phyloP scores from a whole-genome alignment of 2,329 filamentous ascomycete species.

The Dendryphion nanum region DNA sequence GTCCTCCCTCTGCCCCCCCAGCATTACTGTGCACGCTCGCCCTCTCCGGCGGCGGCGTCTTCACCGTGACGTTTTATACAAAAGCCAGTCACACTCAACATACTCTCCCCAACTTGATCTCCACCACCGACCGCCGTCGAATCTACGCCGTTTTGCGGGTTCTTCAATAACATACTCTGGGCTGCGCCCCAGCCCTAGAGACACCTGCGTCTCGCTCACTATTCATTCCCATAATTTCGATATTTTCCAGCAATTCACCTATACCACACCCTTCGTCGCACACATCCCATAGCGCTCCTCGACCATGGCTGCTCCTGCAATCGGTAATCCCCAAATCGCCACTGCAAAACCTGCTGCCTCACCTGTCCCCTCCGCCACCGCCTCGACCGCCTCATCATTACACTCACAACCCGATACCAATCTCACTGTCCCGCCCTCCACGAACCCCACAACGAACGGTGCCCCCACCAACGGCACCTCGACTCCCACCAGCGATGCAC shows the following conservation, averaged over 20 bases:
- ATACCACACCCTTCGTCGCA: slow-evolving; percentile 1
- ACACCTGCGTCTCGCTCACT: slow-evolving; percentile 41
- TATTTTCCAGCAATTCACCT: too few relatives aligned
- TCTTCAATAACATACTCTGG: slow-evolving; percentile 34
- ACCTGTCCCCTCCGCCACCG: slow-evolving; percentile 31
- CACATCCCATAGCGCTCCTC: slow-evolving; percentile 10
- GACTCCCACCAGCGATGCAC: slow-evolving; percentile 30
- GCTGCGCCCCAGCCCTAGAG: slow-evolving; percentile 39
- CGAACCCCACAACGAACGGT: slow-evolving; percentile 25
- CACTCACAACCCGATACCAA: slow-evolving; percentile 37
- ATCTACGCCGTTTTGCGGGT: slow-evolving; percentile 38
- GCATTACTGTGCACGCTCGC: too few relatives aligned
- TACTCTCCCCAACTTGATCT: slow-evolving; percentile 29
- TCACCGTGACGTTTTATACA: slow-evolving; percentile 32
- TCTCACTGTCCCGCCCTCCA: slow-evolving; percentile 24
- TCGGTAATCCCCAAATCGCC: slow-evolving; percentile 22
- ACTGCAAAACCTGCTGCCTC: slow-evolving; percentile 28
- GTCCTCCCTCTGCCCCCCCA: too few relatives aligned
- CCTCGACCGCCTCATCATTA: slow-evolving; percentile 38
- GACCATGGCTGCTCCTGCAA: slow-evolving; percentile 34
- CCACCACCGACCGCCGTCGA: slow-evolving; percentile 25
- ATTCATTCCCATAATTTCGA: too few relatives aligned
- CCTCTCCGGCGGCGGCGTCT: slow-evolving; percentile 9
- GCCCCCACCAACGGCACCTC: slow-evolving; percentile 25
- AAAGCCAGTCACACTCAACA: slow-evolving; percentile 24